Evolutionary conservation across 148 eudicot species (phyloP), one percentile per base, ranked within the genome.

Genomic region (Euryodendron excelsum): DNA sequence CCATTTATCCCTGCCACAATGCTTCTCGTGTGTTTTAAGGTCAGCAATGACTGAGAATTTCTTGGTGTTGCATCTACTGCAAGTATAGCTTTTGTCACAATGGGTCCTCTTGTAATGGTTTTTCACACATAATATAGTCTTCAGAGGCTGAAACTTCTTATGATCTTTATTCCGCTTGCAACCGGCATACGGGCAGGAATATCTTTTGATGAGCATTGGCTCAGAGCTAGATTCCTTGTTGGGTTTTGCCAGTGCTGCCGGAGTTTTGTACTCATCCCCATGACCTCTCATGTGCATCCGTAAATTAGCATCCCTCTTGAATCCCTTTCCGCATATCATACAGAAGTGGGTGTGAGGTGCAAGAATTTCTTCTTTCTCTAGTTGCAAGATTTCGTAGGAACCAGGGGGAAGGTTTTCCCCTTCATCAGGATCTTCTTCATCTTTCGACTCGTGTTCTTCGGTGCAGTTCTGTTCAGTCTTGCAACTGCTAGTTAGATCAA

Each of bases 201-300:
- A 95, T 78, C 99, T 87, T 88, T 90, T 95, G 20, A 91, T 81
- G 71, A 91, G 86, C 69, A 87, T 85, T 47, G 91, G 90, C 82
- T 91, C 96, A 0, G 91, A 90, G 72, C 77, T 84, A 6, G 84
- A 76, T 67, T 93, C 96, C 77, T 90, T 92, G 69, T 91, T 82
- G 20, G 98, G 98, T 78, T 95, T 95, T 20, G 98, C 97, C n/a
- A 95, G 85, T 63, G 99, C 99, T 58, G 93, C 97, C 0, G 92
- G 86, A 5, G 97, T 95, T 80, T 95, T 95, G 88, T 90, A 95
- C 81, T 90, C 97, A 20, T 95, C 93, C 36, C 99, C 99, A 31
- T 95, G 99, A 61, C 97, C 99, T 77, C 99, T 86, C 99, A 93
- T 95, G 79, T 95, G 99, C 99, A 95, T 95, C 75, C 99, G 77